These are phyloP conservation scores for Tulasnella calospora DNA, from an alignment of 768 basidiomycete species.

Conservation along the genomic window DNA sequence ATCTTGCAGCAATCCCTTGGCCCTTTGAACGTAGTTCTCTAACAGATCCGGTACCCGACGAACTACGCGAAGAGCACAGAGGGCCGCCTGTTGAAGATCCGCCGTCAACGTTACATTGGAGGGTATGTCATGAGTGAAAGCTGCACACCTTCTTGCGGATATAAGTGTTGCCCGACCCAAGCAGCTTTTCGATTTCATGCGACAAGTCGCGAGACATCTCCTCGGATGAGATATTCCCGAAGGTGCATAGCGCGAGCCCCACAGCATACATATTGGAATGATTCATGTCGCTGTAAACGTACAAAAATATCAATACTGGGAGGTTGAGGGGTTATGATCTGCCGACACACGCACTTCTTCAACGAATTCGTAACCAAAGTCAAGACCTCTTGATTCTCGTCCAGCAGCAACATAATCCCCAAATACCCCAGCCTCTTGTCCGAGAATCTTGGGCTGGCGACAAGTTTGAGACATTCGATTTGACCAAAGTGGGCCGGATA, in stretches of 20 bases:
- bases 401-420: slow-evolving; percentile 94
- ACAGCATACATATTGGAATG: slow-evolving; percentile 99
- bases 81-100: slow-evolving; percentile 62
- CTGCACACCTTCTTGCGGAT: slow-evolving; percentile 89
- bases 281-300: slow-evolving; percentile 82
- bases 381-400: slow-evolving; percentile 96
- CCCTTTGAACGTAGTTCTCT: slow-evolving; percentile 84
- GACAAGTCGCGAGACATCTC: slow-evolving; percentile 99
- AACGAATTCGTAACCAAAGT: slow-evolving; percentile 96
- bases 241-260: slow-evolving; percentile 93
- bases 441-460: slow-evolving; percentile 89
- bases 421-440: slow-evolving; percentile 96
- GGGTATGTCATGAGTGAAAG: background rate
- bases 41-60: slow-evolving; percentile 94
- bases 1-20: slow-evolving; percentile 87
- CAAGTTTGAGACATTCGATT: slow-evolving; percentile 93
- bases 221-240: slow-evolving; percentile 98
- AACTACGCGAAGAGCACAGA: slow-evolving; percentile 90
- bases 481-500: slow-evolving; percentile 99
- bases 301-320: background rate
- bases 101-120: background rate
- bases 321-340: background rate
- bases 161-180: slow-evolving; percentile 97
- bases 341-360: slow-evolving; percentile 73
- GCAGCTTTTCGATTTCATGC: slow-evolving; percentile 94